A percentile compares a stretch with the other conserved stretches of the same genome.
phyloP scores from a whole-genome alignment of 495 filamentous ascomycete species.

The Tuber magnatum region DNA sequence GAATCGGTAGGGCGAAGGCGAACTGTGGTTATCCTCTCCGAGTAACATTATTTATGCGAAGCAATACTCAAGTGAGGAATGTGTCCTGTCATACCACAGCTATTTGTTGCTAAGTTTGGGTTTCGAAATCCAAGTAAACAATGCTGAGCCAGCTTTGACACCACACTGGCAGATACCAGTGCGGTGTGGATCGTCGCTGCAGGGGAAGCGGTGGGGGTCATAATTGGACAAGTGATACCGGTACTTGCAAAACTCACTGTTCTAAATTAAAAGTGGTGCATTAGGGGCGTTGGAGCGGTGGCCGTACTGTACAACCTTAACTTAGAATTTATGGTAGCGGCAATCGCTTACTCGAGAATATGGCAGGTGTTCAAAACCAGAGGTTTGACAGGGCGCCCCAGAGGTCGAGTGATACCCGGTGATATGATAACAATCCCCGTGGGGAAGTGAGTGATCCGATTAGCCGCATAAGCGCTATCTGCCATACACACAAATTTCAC shows the following conservation, averaged over 20 bases:
- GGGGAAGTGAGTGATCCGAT: background rate
- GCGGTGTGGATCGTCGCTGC: background rate
- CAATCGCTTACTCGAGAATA: background rate
- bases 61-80: background rate
- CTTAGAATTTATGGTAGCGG: background rate
- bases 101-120: background rate
- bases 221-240: background rate
- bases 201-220: no score
- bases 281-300: background rate
- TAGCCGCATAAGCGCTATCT: background rate
- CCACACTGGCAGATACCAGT: background rate
- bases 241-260: background rate
- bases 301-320: background rate
- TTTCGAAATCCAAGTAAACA: background rate
- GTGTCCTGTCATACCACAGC: background rate
- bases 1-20: background rate
- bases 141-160: background rate
- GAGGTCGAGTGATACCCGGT: background rate
- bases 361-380: background rate
- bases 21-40: background rate
- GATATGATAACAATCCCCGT: background rate
- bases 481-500: background rate
- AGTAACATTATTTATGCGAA: background rate
- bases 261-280: background rate
- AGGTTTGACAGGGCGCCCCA: background rate